These are phyloP conservation scores for Ustilago xerochloae DNA, from an alignment of 1,284 basidiomycete genomes.

Conservation along the genomic window DNA sequence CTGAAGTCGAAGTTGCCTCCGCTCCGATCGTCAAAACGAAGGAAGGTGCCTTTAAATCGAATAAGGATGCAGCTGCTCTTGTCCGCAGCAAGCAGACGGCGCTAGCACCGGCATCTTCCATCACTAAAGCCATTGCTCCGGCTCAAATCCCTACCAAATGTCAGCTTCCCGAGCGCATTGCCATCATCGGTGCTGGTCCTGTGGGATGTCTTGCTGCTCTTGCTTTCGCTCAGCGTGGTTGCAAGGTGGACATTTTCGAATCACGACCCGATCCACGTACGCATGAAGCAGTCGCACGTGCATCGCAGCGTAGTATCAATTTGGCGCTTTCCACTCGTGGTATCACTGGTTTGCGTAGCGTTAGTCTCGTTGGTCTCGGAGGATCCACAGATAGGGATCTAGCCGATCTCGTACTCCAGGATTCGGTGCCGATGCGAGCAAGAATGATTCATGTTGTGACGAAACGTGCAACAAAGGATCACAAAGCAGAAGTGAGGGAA, in stretches of 20 bases:
- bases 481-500: conserved; percentile 42
- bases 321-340: conserved; percentile 93
- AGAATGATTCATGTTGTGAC: conserved; percentile 88
- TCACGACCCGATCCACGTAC: conserved; percentile 74
- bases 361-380: conserved; percentile 68
- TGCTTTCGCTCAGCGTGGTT: conserved; percentile 85
- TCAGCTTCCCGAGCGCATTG: conserved; percentile 55
- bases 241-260: conserved; percentile 90
- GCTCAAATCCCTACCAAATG: conserved; percentile 18
- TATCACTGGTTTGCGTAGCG: conserved; percentile 82
- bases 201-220: conserved; percentile 93
- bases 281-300: conserved; percentile 34
- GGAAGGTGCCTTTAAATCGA: not conserved
- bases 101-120: too few relatives aligned
- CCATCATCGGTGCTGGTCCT: conserved; percentile 84
- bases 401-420: conserved; percentile 79
- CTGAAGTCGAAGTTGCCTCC: conserved; percentile 1
- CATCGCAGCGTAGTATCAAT: conserved; percentile 83
- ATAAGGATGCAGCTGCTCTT: not conserved
- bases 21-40: not conserved
- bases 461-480: conserved; percentile 5
- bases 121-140: not conserved
- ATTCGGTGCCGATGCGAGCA: conserved; percentile 91
- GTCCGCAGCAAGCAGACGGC: not conserved
- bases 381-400: conserved; percentile 69